Base-by-base conservation (phyloP, 768 basidiomycete species). In the Boletus insuetus region DNA sequence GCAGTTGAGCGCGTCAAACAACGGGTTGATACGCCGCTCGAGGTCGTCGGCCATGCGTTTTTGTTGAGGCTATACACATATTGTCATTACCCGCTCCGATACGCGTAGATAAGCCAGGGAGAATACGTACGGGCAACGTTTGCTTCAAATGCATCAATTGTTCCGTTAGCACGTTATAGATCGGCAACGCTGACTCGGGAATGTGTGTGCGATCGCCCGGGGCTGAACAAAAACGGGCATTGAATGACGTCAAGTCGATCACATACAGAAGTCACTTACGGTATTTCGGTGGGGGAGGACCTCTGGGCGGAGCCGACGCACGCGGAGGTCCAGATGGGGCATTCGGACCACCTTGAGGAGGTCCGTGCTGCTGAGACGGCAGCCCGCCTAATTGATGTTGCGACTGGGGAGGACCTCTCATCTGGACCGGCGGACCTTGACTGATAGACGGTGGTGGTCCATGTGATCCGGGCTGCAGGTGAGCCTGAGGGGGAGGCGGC, bases 1-100 rank as follows among this genome's bases (percentile, higher is more conserved):
- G 65, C 91, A 94, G 70, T 98, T 97, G 62, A 98, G 73, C n/a
- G 85, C 87, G 66, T 97, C 95, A 64, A 95, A 97, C 43, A 98
- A 72, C 0, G 85, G 81, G 65, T 87, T 94, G 62, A 96, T 77
- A 32, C 95, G 81, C 19, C 92, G 82, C 67, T 95, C 93, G 6
- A 94, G 80, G 62, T 96, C 94, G 48, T 93, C 92, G 0, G 83
- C 84, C 60, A 94, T 78, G 34, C 91, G 86, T 68, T 87, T 89
- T 76, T 95, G 89, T 64, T 87, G 83, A 6, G 89, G 80, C 90
- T 94, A 66, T 20, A 29, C 29, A 9, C 29, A 29, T 29, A 29
- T 29, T 29, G 29, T 29, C 29, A 29, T 29, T 29, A 14, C 14
- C 34, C 34, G 4, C 34, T 35, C 13, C 29, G 2, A 29, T 29